phyloP scores from a whole-genome alignment of 192 early-diverging fungal species.

The Gamsiella multidivaricata region DNA sequence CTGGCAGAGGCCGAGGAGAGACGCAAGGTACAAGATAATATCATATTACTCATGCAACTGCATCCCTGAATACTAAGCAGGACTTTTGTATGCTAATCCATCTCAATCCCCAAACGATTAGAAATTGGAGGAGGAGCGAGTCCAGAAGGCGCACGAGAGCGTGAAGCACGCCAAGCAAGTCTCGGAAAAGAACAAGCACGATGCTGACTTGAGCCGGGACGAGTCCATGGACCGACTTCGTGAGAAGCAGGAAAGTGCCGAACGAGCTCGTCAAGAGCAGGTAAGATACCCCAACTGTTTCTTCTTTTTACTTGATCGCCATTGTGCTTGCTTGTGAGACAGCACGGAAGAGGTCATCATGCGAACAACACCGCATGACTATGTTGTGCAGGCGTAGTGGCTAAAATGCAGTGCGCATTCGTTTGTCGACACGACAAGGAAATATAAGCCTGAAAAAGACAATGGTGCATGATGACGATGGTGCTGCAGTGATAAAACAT shows the following conservation, averaged over 20 bases:
- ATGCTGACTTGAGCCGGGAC: slow-evolving; percentile 26
- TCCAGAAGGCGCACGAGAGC: slow-evolving; percentile 47
- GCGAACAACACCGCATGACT: too few relatives aligned
- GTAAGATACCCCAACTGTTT: neutral
- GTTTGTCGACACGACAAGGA: too few relatives aligned
- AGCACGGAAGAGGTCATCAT: too few relatives aligned
- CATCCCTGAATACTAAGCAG: neutral
- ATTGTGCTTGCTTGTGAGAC: too few relatives aligned
- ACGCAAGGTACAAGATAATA: slow-evolving; percentile 26
- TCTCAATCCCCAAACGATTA: neutral
- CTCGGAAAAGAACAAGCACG: slow-evolving; percentile 34
- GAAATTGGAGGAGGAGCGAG: slow-evolving; percentile 47
- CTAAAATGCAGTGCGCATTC: too few relatives aligned
- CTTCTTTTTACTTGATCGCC: slow-evolving; percentile 2
- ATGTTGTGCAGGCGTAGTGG: too few relatives aligned
- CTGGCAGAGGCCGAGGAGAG: slow-evolving; percentile 50
- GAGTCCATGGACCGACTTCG: slow-evolving; percentile 42
- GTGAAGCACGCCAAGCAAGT: slow-evolving; percentile 49
- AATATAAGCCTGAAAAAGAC: neutral
- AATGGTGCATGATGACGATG: neutral
- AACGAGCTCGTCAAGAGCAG: slow-evolving; percentile 44
- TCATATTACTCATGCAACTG: neutral
- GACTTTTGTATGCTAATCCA: too few relatives aligned
- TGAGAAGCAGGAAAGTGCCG: slow-evolving; percentile 49
- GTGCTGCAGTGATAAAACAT: neutral